Conservation (phyloP, 140 eudicot species). For the Bidens hawaiensis region DNA sequence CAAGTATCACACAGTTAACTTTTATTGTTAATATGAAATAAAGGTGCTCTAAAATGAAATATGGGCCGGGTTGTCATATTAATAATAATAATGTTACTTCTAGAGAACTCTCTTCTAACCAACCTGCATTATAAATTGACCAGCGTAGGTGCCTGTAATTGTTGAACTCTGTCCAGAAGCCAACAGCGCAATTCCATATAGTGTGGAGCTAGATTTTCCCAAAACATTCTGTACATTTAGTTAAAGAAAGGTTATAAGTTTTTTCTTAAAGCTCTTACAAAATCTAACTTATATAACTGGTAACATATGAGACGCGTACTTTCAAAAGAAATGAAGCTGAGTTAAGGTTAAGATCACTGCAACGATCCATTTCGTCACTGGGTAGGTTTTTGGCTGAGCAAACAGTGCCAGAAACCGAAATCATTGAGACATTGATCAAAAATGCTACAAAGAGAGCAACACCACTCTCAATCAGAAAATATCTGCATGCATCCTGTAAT, state of each 20-base stretch:
- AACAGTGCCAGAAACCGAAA: conserved; percentile 85
- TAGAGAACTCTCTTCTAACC: not conserved
- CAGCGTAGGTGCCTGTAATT: conserved; percentile 95
- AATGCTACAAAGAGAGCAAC: conserved; percentile 80
- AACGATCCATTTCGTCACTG: conserved; percentile 29
- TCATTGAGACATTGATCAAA: conserved; percentile 69
- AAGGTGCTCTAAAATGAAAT: not conserved
- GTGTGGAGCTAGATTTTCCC: conserved; percentile 65
- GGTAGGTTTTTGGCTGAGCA: conserved; percentile 47
- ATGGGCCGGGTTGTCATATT: not conserved
- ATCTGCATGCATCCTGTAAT: conserved; percentile 86
- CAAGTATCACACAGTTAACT: not conserved
- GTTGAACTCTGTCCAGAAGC: conserved; percentile 97
- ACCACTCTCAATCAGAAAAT: conserved; percentile 81
- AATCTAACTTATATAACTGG: conserved; percentile 1
- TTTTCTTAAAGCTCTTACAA: not conserved
- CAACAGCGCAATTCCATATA: conserved; percentile 69
- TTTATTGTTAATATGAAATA: not conserved
- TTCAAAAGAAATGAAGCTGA: conserved; percentile 81
- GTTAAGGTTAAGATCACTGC: conserved; percentile 62
- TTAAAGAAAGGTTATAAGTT: not conserved
- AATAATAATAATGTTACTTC: not conserved
- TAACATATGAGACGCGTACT: conserved; percentile 24
- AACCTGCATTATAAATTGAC: conserved; percentile 91
- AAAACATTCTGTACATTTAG: conserved; percentile 55